Evolutionary conservation across 768 basidiomycete genomes (phyloP).

Genomic region (Jaapia argillacea): DNA sequence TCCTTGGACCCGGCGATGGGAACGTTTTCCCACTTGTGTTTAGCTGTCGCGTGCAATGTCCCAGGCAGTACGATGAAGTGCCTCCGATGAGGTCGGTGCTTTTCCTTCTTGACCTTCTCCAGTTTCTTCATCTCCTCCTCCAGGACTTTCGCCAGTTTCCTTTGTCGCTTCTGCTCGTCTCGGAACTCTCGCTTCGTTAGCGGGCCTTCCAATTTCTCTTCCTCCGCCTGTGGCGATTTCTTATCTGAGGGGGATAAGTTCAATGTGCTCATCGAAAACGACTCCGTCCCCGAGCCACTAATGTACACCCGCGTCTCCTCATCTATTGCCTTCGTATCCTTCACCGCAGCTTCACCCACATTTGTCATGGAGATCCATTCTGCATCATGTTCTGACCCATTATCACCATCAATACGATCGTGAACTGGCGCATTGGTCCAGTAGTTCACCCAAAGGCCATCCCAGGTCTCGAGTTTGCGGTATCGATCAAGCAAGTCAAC

Average conservation of each 20-base stretch:
- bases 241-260: no score
- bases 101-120: conserved; percentile 6
- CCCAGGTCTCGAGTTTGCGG: conserved; percentile 33
- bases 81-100: conserved; percentile 11
- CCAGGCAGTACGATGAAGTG: conserved; percentile 46
- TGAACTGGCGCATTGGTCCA: conserved; percentile 31
- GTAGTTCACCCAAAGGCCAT: conserved; percentile 46
- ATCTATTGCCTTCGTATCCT: no score
- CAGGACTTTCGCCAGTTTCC: not conserved
- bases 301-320: no score
- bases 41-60: not conserved
- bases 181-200: no score
- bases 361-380: not conserved
- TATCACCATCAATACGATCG: not conserved
- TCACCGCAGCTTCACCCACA: no score
- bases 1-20: conserved; percentile 39
- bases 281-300: no score
- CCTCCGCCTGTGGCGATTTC: no score
- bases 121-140: conserved; percentile 1
- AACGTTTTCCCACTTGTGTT: conserved; percentile 37
- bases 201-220: not conserved
- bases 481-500: conserved; percentile 40
- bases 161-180: not conserved
- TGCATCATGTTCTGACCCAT: not conserved
- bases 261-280: no score